Conservation (phyloP, 495 filamentous ascomycete species). For the Lasiosphaeria miniovina region DNA sequence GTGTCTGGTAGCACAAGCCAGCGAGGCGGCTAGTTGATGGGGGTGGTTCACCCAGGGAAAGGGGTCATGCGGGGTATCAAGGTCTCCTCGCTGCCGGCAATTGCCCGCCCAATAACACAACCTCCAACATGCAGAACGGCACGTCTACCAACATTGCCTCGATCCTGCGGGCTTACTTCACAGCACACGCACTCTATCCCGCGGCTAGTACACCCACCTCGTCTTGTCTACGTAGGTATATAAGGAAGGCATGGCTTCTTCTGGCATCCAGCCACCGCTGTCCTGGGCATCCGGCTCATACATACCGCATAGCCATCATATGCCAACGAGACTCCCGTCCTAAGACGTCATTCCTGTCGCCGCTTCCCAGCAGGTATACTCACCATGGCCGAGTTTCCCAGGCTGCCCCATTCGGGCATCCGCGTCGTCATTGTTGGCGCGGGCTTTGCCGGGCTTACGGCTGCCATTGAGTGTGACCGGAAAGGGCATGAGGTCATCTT, state of each 20-base stretch:
- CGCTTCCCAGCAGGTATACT: background rate
- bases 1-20: too few species aligned
- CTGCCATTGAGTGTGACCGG: conserved; percentile 59
- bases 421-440: conserved; percentile 46
- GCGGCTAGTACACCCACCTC: too few species aligned
- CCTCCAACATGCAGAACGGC: conserved; percentile 3
- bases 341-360: background rate
- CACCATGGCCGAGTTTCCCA: conserved; percentile 26
- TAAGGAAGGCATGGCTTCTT: too few species aligned
- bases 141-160: background rate
- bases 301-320: background rate
- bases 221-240: too few species aligned
- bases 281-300: too few species aligned
- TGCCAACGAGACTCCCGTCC: background rate
- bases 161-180: background rate
- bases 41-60: background rate
- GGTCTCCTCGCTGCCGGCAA: conserved; percentile 3
- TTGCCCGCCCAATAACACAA: conserved; percentile 4
- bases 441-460: conserved; percentile 47
- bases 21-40: too few species aligned
- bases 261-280: background rate
- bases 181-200: background rate
- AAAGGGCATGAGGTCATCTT: conserved; percentile 56
- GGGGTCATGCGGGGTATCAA: conserved; percentile 8
- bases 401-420: conserved; percentile 41